Percentiles rank a stretch among this genome's conserved stretches.
phyloP scores from a whole-genome alignment of 441 rosid genomes.

The Hura crepitans region DNA sequence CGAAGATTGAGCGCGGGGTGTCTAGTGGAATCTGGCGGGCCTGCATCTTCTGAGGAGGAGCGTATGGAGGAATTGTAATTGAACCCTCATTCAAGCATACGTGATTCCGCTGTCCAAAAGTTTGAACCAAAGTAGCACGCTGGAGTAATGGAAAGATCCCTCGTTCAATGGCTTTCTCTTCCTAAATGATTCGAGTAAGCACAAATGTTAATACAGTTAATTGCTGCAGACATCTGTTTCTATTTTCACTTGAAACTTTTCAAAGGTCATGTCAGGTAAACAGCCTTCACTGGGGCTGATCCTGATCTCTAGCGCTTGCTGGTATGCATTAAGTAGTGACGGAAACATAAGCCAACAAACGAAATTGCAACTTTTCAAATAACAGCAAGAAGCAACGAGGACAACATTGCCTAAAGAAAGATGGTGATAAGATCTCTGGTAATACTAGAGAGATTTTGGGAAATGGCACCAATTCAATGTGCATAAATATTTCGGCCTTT shows the following conservation, averaged over 20 bases:
- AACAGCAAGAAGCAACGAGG: too few species aligned
- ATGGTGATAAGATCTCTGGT: too few species aligned
- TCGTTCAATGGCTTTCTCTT: conserved; percentile 82
- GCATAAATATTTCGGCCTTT: too few species aligned
- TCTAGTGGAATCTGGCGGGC: conserved; percentile 67
- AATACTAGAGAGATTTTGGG: too few species aligned
- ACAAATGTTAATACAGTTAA: not conserved
- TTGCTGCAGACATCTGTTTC: not conserved
- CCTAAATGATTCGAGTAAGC: conserved; percentile 37
- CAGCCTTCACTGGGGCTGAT: not conserved
- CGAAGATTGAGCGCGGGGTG: conserved; percentile 80
- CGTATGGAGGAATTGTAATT: conserved; percentile 87
- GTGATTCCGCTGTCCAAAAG: conserved; percentile 88
- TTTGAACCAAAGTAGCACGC: conserved; percentile 83
- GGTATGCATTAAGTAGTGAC: too few species aligned
- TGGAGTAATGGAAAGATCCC: conserved; percentile 75
- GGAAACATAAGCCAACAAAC: too few species aligned
- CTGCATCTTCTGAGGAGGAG: conserved; percentile 92
- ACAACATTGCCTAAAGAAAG: too few species aligned
- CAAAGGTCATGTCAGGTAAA: not conserved
- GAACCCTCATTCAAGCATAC: conserved; percentile 87
- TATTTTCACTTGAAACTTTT: not conserved
- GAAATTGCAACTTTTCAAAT: too few species aligned
- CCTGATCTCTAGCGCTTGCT: not conserved
- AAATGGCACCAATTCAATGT: too few species aligned